phyloP scores from a whole-genome alignment of 495 filamentous ascomycete species.

The Podospora bellae-mahoneyi region DNA sequence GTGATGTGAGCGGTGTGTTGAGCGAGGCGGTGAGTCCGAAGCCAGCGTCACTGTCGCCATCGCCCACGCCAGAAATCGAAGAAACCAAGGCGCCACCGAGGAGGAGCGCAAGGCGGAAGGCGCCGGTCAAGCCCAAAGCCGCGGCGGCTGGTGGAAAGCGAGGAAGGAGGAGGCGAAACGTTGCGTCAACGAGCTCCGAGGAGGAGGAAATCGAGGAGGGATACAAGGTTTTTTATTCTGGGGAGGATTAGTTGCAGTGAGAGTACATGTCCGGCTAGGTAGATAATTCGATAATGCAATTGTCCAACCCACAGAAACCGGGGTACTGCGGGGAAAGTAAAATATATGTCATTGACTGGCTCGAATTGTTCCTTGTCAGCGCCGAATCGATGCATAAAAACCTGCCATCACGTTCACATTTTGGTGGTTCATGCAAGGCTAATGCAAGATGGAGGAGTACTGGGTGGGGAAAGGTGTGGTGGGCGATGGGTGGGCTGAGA shows the following conservation, averaged over 20 bases:
- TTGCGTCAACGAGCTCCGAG: constrained; percentile 23
- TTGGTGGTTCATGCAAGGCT: background rate
- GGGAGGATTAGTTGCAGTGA: background rate
- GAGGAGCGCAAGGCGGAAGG: constrained; percentile 24
- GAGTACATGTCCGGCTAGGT: too few relatives aligned
- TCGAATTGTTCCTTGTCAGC: background rate
- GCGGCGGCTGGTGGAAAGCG: constrained; percentile 4
- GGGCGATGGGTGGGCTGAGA: background rate
- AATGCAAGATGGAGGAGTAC: background rate
- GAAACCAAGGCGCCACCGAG: constrained; percentile 27
- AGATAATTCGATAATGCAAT: background rate
- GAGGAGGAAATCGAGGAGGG: constrained; percentile 24
- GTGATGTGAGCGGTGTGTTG: constrained; percentile 13
- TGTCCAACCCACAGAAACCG: background rate
- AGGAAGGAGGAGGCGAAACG: constrained; percentile 22
- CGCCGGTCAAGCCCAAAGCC: constrained; percentile 15
- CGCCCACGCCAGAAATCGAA: background rate
- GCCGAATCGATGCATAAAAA: background rate
- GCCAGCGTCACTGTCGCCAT: background rate
- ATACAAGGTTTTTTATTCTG: constrained; percentile 6
- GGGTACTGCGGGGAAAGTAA: background rate
- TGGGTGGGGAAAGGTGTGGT: background rate
- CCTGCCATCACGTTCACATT: background rate
- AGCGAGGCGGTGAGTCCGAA: background rate
- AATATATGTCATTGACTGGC: background rate